Evolutionary conservation across 2,329 filamentous ascomycete genomes (phyloP).

Genomic region (Diaporthe citri): DNA sequence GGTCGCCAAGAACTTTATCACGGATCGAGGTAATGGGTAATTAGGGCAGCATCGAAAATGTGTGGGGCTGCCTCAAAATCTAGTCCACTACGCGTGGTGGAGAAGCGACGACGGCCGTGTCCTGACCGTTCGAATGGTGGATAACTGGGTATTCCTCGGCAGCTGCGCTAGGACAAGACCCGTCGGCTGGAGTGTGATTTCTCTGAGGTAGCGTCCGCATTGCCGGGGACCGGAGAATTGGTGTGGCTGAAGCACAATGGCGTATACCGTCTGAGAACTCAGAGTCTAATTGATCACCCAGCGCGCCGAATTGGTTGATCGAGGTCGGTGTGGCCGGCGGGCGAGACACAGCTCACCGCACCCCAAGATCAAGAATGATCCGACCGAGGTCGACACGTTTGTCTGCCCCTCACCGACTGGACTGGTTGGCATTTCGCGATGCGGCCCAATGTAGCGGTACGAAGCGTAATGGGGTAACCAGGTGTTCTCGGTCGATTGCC

Average conservation of each 20-base stretch:
- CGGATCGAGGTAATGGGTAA: not conserved
- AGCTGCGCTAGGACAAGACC: conserved; percentile 14
- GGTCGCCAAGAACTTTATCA: not conserved
- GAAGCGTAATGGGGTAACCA: conserved; percentile 14
- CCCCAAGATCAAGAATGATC: not conserved
- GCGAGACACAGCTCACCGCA: conserved; percentile 25
- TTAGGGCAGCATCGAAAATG: not conserved
- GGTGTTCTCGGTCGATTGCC: conserved; percentile 27
- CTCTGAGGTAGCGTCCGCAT: not conserved
- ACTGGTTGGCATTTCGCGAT: not conserved
- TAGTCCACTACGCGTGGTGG: not conserved
- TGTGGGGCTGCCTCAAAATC: not conserved
- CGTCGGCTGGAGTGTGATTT: conserved; percentile 2
- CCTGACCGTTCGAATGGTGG: not conserved
- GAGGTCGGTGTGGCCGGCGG: conserved; percentile 22
- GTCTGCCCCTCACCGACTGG: conserved; percentile 19
- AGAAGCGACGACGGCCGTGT: not conserved
- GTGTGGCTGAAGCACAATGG: conserved; percentile 17
- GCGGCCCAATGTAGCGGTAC: conserved; percentile 25
- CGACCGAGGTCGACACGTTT: not conserved
- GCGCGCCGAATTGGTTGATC: not conserved
- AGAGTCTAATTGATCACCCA: conserved; percentile 28
- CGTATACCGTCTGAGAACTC: conserved; percentile 7
- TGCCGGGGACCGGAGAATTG: not conserved
- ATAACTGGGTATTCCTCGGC: not conserved